A percentile compares a stretch with the other conserved stretches of the same genome.
These are phyloP conservation scores for Zymoseptoria crescenta DNA, from an alignment of 2,329 filamentous ascomycete genomes.

Conservation along the genomic window DNA sequence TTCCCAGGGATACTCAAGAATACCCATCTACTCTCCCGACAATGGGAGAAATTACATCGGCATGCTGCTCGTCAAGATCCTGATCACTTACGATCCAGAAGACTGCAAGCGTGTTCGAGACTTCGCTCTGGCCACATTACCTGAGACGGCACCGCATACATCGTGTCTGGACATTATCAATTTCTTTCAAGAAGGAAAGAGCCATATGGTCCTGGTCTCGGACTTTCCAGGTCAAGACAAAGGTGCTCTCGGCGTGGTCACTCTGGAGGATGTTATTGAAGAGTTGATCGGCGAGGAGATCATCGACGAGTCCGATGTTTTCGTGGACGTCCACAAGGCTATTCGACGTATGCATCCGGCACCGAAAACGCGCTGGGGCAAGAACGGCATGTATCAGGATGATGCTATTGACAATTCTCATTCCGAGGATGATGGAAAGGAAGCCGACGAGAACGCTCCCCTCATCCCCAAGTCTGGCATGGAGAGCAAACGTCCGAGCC, in stretches of 20 bases:
- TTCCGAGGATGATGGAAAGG: conserved; percentile 14
- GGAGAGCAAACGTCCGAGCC: conserved; percentile 21
- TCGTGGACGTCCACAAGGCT: conserved; percentile 95
- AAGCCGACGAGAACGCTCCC: conserved; percentile 24
- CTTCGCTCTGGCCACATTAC: conserved; percentile 85
- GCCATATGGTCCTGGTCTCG: conserved; percentile 95
- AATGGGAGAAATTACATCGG: conserved; percentile 85
- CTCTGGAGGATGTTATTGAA: conserved; percentile 95
- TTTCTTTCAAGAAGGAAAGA: conserved; percentile 99
- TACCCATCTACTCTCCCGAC: conserved; percentile 83
- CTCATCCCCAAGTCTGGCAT: conserved; percentile 19
- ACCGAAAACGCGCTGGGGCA: conserved; percentile 52
- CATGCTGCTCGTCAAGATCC: conserved; percentile 96
- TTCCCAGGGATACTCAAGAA: conserved; percentile 88
- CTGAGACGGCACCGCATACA: conserved; percentile 89
- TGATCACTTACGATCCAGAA: conserved; percentile 97
- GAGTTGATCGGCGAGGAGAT: conserved; percentile 99
- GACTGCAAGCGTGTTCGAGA: conserved; percentile 80
- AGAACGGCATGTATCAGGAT: conserved; percentile 9
- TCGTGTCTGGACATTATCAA: conserved; percentile 98
- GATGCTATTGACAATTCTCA: conserved; percentile 9
- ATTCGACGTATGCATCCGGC: conserved; percentile 83
- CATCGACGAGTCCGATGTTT: conserved; percentile 97
- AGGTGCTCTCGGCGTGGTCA: conserved; percentile 87
- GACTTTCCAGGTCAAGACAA: conserved; percentile 83